phyloP scores from a whole-genome alignment of 2,329 filamentous ascomycete genomes.

The Ceratocystis colombiana region DNA sequence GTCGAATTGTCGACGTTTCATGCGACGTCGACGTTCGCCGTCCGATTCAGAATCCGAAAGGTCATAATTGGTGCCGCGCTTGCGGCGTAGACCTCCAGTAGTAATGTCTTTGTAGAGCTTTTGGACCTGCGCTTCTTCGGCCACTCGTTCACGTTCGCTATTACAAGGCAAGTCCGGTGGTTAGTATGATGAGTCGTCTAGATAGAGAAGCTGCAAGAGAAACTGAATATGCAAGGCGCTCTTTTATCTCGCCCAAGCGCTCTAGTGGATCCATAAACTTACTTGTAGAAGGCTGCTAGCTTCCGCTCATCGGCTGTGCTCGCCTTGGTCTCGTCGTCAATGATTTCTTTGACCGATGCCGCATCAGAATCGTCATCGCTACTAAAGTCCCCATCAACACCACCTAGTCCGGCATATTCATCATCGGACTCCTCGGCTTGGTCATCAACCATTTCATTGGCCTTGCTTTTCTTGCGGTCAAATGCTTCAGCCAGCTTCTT shows the following conservation, averaged over 20 bases:
- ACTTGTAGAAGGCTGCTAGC: slow-evolving; percentile 81
- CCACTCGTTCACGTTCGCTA: slow-evolving; percentile 67
- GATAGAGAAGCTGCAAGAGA: too few relatives aligned
- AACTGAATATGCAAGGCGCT: too few relatives aligned
- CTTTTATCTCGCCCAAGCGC: too few relatives aligned
- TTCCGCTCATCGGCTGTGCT: slow-evolving; percentile 62
- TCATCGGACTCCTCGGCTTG: slow-evolving; percentile 97
- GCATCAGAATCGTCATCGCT: slow-evolving; percentile 58
- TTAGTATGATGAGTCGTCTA: too few relatives aligned
- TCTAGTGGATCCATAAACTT: slow-evolving; percentile 38
- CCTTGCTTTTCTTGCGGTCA: slow-evolving; percentile 77
- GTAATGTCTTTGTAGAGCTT: slow-evolving; percentile 91
- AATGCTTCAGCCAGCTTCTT: slow-evolving; percentile 44
- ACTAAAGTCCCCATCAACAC: slow-evolving; percentile 73
- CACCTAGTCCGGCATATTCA: slow-evolving; percentile 90
- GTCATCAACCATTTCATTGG: slow-evolving; percentile 78
- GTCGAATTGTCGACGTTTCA: slow-evolving; percentile 79
- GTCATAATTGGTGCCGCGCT: slow-evolving; percentile 71
- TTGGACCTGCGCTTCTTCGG: slow-evolving; percentile 78
- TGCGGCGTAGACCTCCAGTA: slow-evolving; percentile 74
- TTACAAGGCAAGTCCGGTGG: not conserved
- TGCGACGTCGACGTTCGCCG: slow-evolving; percentile 62
- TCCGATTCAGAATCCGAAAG: slow-evolving; percentile 88
- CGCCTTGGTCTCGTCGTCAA: slow-evolving; percentile 52
- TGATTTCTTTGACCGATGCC: slow-evolving; percentile 69